phyloP scores from a whole-genome alignment of 2,329 filamentous ascomycete genomes.

The Aureobasidium melanogenum region DNA sequence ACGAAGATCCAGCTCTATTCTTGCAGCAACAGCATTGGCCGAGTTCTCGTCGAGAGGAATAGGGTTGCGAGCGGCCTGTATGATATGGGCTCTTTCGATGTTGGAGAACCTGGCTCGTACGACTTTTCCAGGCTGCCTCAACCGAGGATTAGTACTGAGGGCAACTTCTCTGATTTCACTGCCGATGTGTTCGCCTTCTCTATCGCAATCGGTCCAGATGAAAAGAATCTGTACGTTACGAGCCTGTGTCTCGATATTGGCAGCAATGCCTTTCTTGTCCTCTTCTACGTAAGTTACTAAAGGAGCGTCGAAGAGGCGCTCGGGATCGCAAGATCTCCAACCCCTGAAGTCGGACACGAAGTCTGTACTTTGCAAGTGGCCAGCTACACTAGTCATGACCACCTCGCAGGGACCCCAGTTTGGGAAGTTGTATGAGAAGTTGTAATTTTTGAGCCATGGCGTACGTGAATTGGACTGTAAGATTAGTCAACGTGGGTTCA shows the following conservation, averaged over 20 bases:
- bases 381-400: constrained; percentile 87
- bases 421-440: constrained; percentile 79
- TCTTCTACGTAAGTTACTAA: constrained; percentile 60
- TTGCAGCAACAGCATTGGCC: constrained; percentile 75
- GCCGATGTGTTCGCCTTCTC: constrained; percentile 94
- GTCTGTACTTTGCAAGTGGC: constrained; percentile 74
- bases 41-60: constrained; percentile 74
- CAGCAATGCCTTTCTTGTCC: constrained; percentile 69
- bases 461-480: not conserved
- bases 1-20: constrained; percentile 86
- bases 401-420: constrained; percentile 75
- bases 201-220: constrained; percentile 98
- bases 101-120: constrained; percentile 92
- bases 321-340: constrained; percentile 75
- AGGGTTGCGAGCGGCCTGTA: constrained; percentile 71
- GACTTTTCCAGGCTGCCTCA: constrained; percentile 50
- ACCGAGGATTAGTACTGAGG: constrained; percentile 57
- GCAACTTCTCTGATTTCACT: constrained; percentile 81
- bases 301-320: constrained; percentile 70
- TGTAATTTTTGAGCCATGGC: constrained; percentile 82
- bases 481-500: constrained; percentile 14
- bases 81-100: constrained; percentile 85
- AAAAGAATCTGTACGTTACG: constrained; percentile 64
- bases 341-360: constrained; percentile 66
- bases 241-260: constrained; percentile 77